These are phyloP conservation scores for Aspergillus cavernicola DNA, from an alignment of 495 filamentous ascomycete genomes.

Conservation along the genomic window DNA sequence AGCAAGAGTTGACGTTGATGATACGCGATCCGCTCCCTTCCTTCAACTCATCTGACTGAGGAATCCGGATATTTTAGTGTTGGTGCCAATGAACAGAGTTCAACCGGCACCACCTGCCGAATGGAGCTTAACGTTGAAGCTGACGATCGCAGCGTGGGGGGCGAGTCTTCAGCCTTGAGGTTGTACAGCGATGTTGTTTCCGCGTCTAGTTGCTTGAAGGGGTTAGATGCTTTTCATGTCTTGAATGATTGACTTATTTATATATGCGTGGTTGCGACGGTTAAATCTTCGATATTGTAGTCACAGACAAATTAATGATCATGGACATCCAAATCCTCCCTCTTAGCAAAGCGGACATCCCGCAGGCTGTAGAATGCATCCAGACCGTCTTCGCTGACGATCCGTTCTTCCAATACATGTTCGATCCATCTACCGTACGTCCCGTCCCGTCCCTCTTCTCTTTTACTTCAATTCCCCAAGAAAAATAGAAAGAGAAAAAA, in stretches of 20 bases:
- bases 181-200: too few species aligned
- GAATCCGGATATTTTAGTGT: not conserved
- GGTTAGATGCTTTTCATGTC: not conserved
- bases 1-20: conserved; percentile 28
- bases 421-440: conserved; percentile 48
- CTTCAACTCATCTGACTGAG: not conserved
- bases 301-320: too few species aligned
- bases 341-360: conserved; percentile 56
- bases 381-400: conserved; percentile 62
- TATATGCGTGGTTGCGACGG: not conserved
- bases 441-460: not conserved
- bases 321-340: conserved; percentile 57
- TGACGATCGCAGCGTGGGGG: not conserved
- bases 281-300: too few species aligned
- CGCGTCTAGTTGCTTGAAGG: conserved; percentile 7
- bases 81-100: not conserved
- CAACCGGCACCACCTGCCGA: conserved; percentile 19
- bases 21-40: conserved; percentile 10
- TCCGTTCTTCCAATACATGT: conserved; percentile 63
- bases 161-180: not conserved
- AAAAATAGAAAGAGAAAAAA: conserved; percentile 13
- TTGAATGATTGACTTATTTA: not conserved
- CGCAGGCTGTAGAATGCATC: conserved; percentile 54
- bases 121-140: conserved; percentile 10
- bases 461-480: too few species aligned